A percentile compares a stretch with the other conserved stretches of the same genome.
phyloP scores from a whole-genome alignment of 2,329 filamentous ascomycete species.

The Claviceps sp. region DNA sequence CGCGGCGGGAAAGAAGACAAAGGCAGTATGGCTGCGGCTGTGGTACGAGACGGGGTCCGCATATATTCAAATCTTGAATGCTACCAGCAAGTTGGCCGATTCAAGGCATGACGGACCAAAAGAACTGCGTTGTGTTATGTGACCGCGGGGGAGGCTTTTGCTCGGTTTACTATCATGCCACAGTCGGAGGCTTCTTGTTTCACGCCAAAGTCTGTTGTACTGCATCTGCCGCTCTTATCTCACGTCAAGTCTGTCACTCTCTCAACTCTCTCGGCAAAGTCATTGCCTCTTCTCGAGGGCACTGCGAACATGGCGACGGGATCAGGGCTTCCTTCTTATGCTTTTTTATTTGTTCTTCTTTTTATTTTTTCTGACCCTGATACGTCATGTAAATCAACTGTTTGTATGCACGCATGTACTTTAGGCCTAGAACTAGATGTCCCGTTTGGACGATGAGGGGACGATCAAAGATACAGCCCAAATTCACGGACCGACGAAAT shows the following conservation, averaged over 20 bases:
- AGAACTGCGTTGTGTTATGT: not conserved
- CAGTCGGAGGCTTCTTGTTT: too few relatives aligned
- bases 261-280: conserved; percentile 4
- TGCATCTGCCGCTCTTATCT: not conserved
- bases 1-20: not conserved
- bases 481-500: not conserved
- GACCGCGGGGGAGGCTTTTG: not conserved
- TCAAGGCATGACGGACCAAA: not conserved
- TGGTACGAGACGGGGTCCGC: not conserved
- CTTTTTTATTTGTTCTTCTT: not conserved
- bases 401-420: not conserved
- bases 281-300: not conserved
- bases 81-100: conserved; percentile 1
- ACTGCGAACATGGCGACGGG: not conserved
- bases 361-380: not conserved
- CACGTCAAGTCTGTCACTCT: not conserved
- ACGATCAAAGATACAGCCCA: not conserved
- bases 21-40: not conserved
- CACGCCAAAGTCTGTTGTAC: not conserved
- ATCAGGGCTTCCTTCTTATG: not conserved
- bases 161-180: not conserved
- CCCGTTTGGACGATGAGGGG: not conserved
- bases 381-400: not conserved
- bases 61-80: conserved; percentile 1
- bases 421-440: conserved; percentile 1